A percentile compares a stretch with the other conserved stretches of the same genome.
Evolutionary conservation across 345 rosid genomes (phyloP).

Genomic region (Barbarea vulgaris): DNA sequence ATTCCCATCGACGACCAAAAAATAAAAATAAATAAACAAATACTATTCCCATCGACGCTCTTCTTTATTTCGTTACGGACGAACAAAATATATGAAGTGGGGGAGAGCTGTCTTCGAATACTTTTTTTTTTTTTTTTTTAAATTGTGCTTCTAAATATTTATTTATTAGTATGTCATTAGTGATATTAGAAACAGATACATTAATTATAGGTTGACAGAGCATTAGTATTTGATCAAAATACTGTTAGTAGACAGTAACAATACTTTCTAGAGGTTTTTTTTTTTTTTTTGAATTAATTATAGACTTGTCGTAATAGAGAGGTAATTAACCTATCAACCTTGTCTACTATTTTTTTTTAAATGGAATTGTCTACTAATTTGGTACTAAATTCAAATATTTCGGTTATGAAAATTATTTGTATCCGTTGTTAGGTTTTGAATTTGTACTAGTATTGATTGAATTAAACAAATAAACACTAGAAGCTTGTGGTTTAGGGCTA

Average conservation of each 20-base stretch:
- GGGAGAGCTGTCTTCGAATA: constrained; percentile 7
- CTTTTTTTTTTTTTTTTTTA: not conserved
- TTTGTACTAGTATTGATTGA: not conserved
- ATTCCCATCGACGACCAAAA: not conserved
- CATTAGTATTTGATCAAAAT: too few species aligned
- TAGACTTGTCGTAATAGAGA: not conserved
- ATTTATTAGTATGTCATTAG: not conserved
- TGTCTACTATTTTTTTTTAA: not conserved
- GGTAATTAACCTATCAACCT: not conserved
- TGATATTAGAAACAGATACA: not conserved
- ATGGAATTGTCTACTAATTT: not conserved
- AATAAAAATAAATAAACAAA: too few species aligned
- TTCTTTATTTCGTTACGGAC: constrained; percentile 17
- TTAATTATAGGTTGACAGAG: not conserved
- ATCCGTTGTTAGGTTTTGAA: not conserved
- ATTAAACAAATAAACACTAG: not conserved
- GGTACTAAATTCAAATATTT: not conserved
- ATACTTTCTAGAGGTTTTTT: not conserved
- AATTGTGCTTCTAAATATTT: not conserved
- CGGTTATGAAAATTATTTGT: not conserved
- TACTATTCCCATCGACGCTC: not conserved
- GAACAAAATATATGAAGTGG: constrained; percentile 15
- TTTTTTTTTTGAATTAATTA: not conserved
- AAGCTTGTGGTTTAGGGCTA: constrained; percentile 15
- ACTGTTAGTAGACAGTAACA: not conserved